Conservation (phyloP, 1,139 yeast genomes). For the Kluyveromyces sp. region DNA sequence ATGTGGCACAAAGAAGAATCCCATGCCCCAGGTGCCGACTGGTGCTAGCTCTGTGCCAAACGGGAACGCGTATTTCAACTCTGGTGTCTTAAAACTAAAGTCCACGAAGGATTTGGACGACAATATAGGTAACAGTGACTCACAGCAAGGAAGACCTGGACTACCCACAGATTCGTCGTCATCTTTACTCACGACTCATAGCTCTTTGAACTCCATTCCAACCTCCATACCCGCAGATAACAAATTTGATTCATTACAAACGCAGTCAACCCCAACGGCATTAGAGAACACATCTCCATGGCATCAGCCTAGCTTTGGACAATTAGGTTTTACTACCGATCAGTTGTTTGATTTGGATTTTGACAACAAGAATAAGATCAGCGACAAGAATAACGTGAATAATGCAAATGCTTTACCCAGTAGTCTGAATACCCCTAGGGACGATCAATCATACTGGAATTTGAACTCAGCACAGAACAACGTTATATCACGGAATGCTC, state of each 20-base stretch:
- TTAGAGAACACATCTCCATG: constrained; percentile 8
- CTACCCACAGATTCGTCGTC: not conserved
- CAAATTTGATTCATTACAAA: not conserved
- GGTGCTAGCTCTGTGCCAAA: not conserved
- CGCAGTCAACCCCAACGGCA: not conserved
- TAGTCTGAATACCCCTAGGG: not conserved
- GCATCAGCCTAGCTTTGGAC: constrained; percentile 15
- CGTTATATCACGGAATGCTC: not conserved
- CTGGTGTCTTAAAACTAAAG: not conserved
- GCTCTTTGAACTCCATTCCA: not conserved
- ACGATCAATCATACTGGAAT: constrained; percentile 2
- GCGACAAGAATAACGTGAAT: not conserved
- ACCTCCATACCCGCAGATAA: not conserved
- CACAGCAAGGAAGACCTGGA: not conserved
- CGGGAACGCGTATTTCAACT: not conserved
- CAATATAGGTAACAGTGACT: not conserved
- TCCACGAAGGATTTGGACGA: not conserved
- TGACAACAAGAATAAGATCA: not conserved
- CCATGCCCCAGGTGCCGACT: constrained; percentile 42
- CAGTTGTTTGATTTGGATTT: constrained; percentile 7
- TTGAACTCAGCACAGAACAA: constrained; percentile 2
- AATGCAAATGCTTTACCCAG: not conserved
- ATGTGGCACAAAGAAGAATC: constrained; percentile 72
- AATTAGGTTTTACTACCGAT: constrained; percentile 10
- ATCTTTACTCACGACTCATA: not conserved